Percentiles rank a stretch among this genome's conserved stretches.
These are phyloP conservation scores for Geranium rotundifolium DNA, from an alignment of 345 rosid species.

Conservation along the genomic window DNA sequence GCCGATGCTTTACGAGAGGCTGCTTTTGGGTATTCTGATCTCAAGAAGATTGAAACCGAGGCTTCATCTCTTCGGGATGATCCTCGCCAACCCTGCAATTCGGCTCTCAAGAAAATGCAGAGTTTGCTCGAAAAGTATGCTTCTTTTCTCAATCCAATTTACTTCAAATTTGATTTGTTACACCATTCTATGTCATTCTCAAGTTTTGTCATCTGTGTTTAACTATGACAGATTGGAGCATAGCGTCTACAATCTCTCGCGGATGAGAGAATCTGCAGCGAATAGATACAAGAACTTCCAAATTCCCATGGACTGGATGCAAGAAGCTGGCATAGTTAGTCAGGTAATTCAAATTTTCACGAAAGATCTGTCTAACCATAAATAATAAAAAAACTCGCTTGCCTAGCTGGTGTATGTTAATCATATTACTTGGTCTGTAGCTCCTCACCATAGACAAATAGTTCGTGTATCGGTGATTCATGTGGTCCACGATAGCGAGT, in stretches of 20 bases:
- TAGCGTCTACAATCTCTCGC: no score
- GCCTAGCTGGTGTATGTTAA: background rate
- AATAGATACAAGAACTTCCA: no score
- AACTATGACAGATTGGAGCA: no score
- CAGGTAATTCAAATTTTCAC: background rate
- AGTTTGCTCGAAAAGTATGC: conserved; percentile 74
- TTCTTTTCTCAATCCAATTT: background rate
- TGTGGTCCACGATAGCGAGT: conserved; percentile 16
- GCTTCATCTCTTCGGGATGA: conserved; percentile 65
- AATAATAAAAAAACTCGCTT: background rate
- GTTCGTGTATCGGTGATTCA: conserved; percentile 33
- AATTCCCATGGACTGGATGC: no score
- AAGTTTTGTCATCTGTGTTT: background rate
- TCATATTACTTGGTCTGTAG: conserved; percentile 9
- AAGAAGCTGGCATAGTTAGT: no score
- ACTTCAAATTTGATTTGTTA: background rate
- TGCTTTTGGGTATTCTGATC: conserved; percentile 81
- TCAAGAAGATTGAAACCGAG: conserved; percentile 71
- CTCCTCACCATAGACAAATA: conserved; percentile 18
- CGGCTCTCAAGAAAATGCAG: conserved; percentile 90
- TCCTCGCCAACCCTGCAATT: conserved; percentile 48
- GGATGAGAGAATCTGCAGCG: no score
- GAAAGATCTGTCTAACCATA: background rate
- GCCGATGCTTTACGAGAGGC: conserved; percentile 88
- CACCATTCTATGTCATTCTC: background rate